phyloP scores from a whole-genome alignment of 805 yeast species.

The Barnettozyma siamensis region DNA sequence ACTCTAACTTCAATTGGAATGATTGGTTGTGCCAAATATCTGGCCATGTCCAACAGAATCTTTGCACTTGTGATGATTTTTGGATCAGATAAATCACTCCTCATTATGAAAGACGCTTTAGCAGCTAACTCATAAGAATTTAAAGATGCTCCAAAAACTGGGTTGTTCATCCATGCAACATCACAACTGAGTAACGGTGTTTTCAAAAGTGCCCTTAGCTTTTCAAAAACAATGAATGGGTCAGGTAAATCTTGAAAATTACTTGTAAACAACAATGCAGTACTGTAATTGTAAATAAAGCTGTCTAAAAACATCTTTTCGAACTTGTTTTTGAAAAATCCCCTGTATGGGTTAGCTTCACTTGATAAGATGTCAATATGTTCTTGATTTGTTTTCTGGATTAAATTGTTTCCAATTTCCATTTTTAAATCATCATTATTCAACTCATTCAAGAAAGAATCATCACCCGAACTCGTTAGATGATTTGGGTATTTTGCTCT shows the following conservation, averaged over 20 bases:
- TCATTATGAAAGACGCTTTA: slow-evolving; percentile 29
- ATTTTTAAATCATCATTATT: slow-evolving; percentile 17
- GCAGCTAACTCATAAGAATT: slow-evolving; percentile 33
- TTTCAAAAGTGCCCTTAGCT: slow-evolving; percentile 28
- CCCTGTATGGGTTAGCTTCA: neutral
- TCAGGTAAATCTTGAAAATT: slow-evolving; percentile 31
- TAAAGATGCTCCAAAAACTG: slow-evolving; percentile 33
- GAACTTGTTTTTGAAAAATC: slow-evolving; percentile 1
- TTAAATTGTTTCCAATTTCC: slow-evolving; percentile 20
- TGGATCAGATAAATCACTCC: slow-evolving; percentile 10
- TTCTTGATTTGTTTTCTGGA: slow-evolving; percentile 1
- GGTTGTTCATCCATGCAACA: slow-evolving; percentile 37
- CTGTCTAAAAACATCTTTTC: slow-evolving; percentile 31
- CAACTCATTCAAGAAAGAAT: neutral
- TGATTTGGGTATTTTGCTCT: neutral
- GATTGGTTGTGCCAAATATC: slow-evolving; percentile 14
- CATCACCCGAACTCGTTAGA: neutral
- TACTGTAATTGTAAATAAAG: slow-evolving; percentile 37
- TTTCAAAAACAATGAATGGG: slow-evolving; percentile 36
- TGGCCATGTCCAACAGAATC: slow-evolving; percentile 16
- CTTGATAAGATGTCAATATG: neutral
- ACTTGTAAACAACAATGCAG: slow-evolving; percentile 33
- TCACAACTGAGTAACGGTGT: slow-evolving; percentile 32
- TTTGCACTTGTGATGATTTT: slow-evolving; percentile 8
- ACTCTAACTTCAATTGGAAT: slow-evolving; percentile 17